Percentiles rank a stretch among this genome's conserved stretches.
phyloP scores from a whole-genome alignment of 306 rosid species.

The Cicer pinnatifidum region DNA sequence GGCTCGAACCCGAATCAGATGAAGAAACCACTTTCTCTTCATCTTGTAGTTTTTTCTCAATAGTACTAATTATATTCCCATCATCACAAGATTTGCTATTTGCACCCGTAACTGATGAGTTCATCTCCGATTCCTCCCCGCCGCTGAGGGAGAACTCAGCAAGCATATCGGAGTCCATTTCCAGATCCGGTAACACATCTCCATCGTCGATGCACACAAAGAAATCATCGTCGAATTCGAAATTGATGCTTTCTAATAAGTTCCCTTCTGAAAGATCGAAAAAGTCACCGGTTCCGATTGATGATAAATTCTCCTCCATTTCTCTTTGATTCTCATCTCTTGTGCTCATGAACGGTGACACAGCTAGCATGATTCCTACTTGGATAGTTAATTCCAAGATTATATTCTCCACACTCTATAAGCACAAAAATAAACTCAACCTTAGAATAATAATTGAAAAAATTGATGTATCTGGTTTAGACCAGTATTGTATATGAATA shows the following conservation, averaged over 20 bases:
- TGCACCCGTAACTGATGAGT: slow-evolving; percentile 49
- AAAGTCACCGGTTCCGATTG: slow-evolving; percentile 57
- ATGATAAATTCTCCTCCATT: slow-evolving; percentile 63
- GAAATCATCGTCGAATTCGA: slow-evolving; percentile 62
- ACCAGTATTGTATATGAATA: too few relatives aligned
- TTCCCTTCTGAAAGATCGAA: slow-evolving; percentile 64
- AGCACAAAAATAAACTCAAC: not conserved
- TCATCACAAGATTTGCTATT: slow-evolving; percentile 35
- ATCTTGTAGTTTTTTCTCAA: slow-evolving; percentile 35
- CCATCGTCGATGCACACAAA: slow-evolving; percentile 63
- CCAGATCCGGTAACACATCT: slow-evolving; percentile 81
- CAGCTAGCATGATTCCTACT: slow-evolving; percentile 62
- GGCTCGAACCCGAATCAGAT: slow-evolving; percentile 53
- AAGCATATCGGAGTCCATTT: slow-evolving; percentile 80
- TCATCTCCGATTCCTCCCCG: slow-evolving; percentile 58
- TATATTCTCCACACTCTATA: slow-evolving; percentile 3
- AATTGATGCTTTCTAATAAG: slow-evolving; percentile 73
- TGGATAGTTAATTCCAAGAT: not conserved
- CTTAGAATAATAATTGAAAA: not conserved
- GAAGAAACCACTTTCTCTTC: slow-evolving; percentile 46
- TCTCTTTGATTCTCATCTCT: slow-evolving; percentile 64
- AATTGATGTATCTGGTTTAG: too few relatives aligned
- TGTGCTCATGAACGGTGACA: slow-evolving; percentile 66
- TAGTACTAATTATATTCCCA: not conserved
- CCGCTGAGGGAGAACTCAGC: slow-evolving; percentile 69